Evolutionary conservation across 2,329 filamentous ascomycete species (phyloP), one percentile per base, ranked within the genome.

Genomic region (Fusarium torulosum): DNA sequence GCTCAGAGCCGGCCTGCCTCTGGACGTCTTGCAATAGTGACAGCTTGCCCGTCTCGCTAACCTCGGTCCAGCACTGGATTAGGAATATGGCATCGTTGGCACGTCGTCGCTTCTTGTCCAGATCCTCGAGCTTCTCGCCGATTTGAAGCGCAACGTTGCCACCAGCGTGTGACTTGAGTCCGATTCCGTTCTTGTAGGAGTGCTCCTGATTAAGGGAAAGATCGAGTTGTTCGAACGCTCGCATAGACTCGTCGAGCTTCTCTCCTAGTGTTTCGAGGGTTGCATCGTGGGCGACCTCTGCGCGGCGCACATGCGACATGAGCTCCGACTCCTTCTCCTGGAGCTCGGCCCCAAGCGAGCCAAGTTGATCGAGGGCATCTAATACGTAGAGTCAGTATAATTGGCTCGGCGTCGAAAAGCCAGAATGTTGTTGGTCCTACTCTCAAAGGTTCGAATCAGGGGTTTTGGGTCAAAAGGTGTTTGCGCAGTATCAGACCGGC

Each of bases 1-100:
- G 94, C 72, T 97, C 94, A 13, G 92, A 91, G 25, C 91, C 91
- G 2, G 93, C 93, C 69, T 94, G 91, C 67, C 92, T 87, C 74
- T 95, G 88, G 61, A 98, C 90, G 67, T 96, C 94, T 77, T 98
- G 93, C 46, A 99, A 80, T n/a, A 91, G 90, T 10, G 91, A 91
- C 56, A 98, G 85, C 71, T 96, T 90, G 5, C 96, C 96, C 10
- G 91, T 90, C 74, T 97, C 94, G 79, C 91, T 94, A 72, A 99
- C 93, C 75, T 98, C 95, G 40, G 93, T 89, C 95, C 96, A 99
- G 81, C 96, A 99, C 76, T 97, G 92, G 68, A 99, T 94, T 60
- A 99, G 80, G 77, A 98, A 98, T 76, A 92, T 95, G 63, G 96
- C 94, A 81, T 99, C 96, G 77, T 96, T 86, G 31, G 96, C 96